Evolutionary conservation across 2,329 filamentous ascomycete genomes (phyloP).

Genomic region (Biscogniauxia mediterranea): DNA sequence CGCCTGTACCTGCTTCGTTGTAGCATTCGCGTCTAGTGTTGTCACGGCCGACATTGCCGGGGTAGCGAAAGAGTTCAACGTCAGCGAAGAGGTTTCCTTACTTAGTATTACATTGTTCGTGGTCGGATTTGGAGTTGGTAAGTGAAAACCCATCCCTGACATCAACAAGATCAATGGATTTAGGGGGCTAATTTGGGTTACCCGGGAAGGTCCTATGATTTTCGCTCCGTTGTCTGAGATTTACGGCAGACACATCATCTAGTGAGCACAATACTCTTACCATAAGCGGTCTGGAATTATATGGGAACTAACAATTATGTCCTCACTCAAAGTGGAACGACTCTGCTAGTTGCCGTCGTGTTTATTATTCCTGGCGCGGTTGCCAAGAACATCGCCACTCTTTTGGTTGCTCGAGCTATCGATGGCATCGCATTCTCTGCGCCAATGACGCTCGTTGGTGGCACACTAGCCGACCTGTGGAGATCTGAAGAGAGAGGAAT

Average conservation of each 20-base stretch:
- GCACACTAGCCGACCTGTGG: conserved; percentile 83
- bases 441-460: conserved; percentile 82
- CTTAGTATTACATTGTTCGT: conserved; percentile 76
- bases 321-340: conserved; percentile 42
- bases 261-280: conserved; percentile 34
- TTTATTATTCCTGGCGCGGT: conserved; percentile 82
- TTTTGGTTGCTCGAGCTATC: conserved; percentile 73
- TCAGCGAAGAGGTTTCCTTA: conserved; percentile 71
- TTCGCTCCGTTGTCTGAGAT: conserved; percentile 80
- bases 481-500: conserved; percentile 79
- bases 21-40: conserved; percentile 69
- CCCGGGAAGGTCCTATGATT: conserved; percentile 61
- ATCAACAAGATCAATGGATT: not conserved
- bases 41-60: conserved; percentile 74
- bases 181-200: not conserved
- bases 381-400: conserved; percentile 70
- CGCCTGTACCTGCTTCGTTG: conserved; percentile 71
- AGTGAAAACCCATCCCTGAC: conserved; percentile 19
- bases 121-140: conserved; percentile 75
- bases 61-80: conserved; percentile 60
- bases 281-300: not conserved
- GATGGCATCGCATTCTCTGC: conserved; percentile 83
- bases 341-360: conserved; percentile 67
- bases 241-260: conserved; percentile 69
- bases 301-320: not conserved